Evolutionary conservation across 306 rosid genomes (phyloP), one percentile per base, ranked within the genome.

Genomic region (Quercus glauca): DNA sequence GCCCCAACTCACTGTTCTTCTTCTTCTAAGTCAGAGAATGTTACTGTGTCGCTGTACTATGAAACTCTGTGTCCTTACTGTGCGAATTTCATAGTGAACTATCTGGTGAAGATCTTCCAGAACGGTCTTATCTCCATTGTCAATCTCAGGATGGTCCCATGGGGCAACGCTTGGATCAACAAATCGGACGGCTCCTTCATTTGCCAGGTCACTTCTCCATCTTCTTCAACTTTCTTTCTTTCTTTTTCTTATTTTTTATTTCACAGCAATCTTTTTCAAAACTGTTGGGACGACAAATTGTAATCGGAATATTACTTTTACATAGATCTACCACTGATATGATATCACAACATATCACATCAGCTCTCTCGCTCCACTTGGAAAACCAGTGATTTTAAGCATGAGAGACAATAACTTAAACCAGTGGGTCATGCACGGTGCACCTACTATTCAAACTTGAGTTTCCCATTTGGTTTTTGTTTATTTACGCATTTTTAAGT

Each of bases 21-120:
- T 68, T 79, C 83, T 20, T 52, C 31, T 3, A 23, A 69, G 37
- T 64, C 69, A 0, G 78, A 83, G 28, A 88, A 87, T 19, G 98
- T 94, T 6, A 80, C 86, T 1, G 72, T 94, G 63, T 86, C 93
- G 58, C 72, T 94, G 5, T 94, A 94, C 89, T 94, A 92, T 4
- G 99, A 94, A 78, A 75, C 90, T 49, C 77, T 94, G 0, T 94
- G 99, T 61, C 99, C 99, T 1, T 94, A 58, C 55, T 94, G 99
- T 81, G 97, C 91, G 3, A 89, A 94, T 49, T 94, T 94, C 91
- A 84, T 91, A 63, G 97, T 87, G 23, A 91, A 92, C 70, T 88
- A 85, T 81, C 77, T 94, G 31, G 90, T 72, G 73, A 86, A 77
- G 78, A 69, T 92, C 86, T 94, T 94, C 83, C 84, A 87, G 83